phyloP scores from a whole-genome alignment of 768 basidiomycete species.

The Tylopilus sp. region DNA sequence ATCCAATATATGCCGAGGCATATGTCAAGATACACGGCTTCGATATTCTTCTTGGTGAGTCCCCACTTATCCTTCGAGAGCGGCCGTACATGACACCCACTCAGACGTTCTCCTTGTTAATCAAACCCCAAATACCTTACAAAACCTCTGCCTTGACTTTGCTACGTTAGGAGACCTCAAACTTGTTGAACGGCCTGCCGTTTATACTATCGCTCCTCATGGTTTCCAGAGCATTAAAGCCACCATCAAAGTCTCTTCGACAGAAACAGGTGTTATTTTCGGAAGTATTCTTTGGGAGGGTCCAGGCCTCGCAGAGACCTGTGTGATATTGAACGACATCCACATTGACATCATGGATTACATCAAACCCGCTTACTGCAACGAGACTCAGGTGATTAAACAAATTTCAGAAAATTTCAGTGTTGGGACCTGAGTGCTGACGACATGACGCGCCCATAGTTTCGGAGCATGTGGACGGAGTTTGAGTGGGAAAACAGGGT shows the following conservation, averaged over 20 bases:
- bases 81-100: not conserved
- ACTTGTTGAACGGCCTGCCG: constrained; percentile 91
- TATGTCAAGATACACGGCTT: constrained; percentile 98
- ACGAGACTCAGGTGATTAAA: constrained; percentile 75
- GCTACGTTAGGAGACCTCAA: constrained; percentile 97
- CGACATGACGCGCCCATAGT: constrained; percentile 41
- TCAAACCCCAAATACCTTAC: constrained; percentile 89
- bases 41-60: constrained; percentile 85
- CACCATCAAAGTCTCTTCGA: constrained; percentile 96
- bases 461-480: constrained; percentile 99
- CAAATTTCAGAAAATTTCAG: not conserved
- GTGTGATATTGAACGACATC: constrained; percentile 94
- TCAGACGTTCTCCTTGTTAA: constrained; percentile 94
- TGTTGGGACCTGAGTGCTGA: not conserved
- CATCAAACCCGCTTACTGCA: constrained; percentile 74
- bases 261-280: constrained; percentile 98
- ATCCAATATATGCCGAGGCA: constrained; percentile 97
- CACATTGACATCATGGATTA: constrained; percentile 86
- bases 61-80: not conserved
- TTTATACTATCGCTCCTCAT: constrained; percentile 92
- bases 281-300: constrained; percentile 98
- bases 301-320: constrained; percentile 80
- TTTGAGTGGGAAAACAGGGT: constrained; percentile 99
- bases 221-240: constrained; percentile 99
- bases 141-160: constrained; percentile 96